These are phyloP conservation scores for Sordaria brevicollis DNA, from an alignment of 495 filamentous ascomycete species.

Conservation along the genomic window DNA sequence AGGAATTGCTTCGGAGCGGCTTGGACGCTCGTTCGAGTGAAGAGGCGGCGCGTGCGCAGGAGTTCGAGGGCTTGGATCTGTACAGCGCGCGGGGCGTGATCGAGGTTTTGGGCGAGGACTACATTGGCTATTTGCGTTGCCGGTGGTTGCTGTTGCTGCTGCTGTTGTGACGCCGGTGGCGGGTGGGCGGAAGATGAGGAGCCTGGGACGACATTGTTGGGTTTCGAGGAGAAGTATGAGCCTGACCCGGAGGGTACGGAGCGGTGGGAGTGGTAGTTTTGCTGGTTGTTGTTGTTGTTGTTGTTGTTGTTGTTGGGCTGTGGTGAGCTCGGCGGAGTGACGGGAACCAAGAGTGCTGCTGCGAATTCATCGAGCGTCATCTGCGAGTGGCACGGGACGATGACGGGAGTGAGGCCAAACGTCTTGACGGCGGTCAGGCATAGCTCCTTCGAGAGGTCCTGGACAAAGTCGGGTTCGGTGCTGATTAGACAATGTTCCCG, in stretches of 20 bases:
- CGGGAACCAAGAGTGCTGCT: constrained; percentile 49
- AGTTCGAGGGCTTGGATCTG: constrained; percentile 87
- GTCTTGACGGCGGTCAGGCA: constrained; percentile 55
- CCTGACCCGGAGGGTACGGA: background rate
- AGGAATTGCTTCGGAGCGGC: constrained; percentile 72
- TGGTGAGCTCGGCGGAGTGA: constrained; percentile 6
- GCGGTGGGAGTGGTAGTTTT: background rate
- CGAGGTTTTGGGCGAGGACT: constrained; percentile 70
- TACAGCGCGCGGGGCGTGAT: constrained; percentile 55
- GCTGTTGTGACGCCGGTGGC: background rate
- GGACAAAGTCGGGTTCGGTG: constrained; percentile 49
- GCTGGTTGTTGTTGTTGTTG: background rate
- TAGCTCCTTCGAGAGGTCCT: constrained; percentile 61
- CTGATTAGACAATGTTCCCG: constrained; percentile 83
- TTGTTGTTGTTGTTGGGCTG: background rate
- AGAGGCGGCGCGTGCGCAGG: constrained; percentile 62
- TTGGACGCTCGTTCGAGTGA: constrained; percentile 59
- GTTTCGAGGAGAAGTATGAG: background rate
- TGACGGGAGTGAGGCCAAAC: constrained; percentile 57
- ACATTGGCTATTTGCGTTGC: constrained; percentile 60
- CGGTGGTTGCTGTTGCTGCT: background rate
- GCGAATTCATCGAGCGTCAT: constrained; percentile 76
- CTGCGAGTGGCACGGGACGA: constrained; percentile 59
- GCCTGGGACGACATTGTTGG: background rate
- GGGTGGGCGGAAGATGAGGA: background rate